Evolutionary conservation across 306 rosid genomes (phyloP).

Genomic region (Castanea mollissima): DNA sequence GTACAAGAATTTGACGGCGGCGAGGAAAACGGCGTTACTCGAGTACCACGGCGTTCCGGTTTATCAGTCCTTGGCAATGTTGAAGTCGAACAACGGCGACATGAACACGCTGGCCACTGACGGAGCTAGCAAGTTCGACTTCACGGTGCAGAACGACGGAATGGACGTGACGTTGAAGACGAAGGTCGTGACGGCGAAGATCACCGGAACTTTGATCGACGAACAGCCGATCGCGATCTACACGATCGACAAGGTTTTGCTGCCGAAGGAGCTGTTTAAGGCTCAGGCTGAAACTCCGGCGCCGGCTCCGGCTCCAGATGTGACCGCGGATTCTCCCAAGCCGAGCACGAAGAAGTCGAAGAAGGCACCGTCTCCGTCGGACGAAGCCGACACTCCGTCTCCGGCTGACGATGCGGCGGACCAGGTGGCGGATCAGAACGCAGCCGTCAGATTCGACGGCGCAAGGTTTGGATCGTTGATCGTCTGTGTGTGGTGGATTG

Average conservation of each 20-base stretch:
- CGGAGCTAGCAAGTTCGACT: slow-evolving; percentile 61
- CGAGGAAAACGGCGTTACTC: slow-evolving; percentile 55
- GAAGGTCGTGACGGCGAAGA: slow-evolving; percentile 50
- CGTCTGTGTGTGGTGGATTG: slow-evolving; percentile 24
- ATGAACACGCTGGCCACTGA: slow-evolving; percentile 82
- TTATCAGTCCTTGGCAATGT: slow-evolving; percentile 47
- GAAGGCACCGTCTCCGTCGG: slow-evolving; percentile 7
- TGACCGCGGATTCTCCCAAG: slow-evolving; percentile 52
- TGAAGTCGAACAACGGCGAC: slow-evolving; percentile 66
- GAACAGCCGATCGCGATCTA: slow-evolving; percentile 63
- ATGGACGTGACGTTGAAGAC: slow-evolving; percentile 60
- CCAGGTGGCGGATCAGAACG: slow-evolving; percentile 46
- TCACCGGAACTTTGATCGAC: slow-evolving; percentile 63
- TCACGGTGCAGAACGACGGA: slow-evolving; percentile 84
- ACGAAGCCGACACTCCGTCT: slow-evolving; percentile 28
- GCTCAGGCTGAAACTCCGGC: slow-evolving; percentile 45
- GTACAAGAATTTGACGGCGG: slow-evolving; percentile 58
- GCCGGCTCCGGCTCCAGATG: slow-evolving; percentile 62
- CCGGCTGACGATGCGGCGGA: slow-evolving; percentile 53
- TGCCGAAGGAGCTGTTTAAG: slow-evolving; percentile 67
- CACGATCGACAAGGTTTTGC: slow-evolving; percentile 58
- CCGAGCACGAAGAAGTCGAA: slow-evolving; percentile 39
- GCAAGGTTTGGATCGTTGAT: slow-evolving; percentile 15
- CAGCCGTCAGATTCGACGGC: slow-evolving; percentile 31
- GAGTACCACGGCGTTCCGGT: slow-evolving; percentile 71